phyloP scores from a whole-genome alignment of 768 basidiomycete genomes.

The Gymnopilus dilepis region DNA sequence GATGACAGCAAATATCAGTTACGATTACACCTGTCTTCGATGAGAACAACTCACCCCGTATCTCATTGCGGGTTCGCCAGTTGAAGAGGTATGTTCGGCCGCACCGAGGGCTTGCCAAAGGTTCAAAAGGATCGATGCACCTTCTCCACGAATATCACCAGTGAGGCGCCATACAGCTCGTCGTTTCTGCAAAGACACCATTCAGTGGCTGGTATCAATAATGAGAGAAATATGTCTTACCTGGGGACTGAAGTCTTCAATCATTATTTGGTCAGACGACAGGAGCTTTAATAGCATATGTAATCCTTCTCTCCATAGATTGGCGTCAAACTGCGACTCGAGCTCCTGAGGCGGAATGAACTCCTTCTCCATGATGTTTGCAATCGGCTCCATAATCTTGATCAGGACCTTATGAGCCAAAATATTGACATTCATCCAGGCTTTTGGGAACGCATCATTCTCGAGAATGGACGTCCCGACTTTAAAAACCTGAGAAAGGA shows the following conservation, averaged over 20 bases:
- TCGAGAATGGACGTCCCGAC: slow-evolving; percentile 81
- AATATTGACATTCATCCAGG: slow-evolving; percentile 92
- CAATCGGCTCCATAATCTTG: slow-evolving; percentile 85
- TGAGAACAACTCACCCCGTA: slow-evolving; percentile 63
- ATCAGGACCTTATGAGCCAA: slow-evolving; percentile 87
- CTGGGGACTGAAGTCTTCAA: slow-evolving; percentile 96
- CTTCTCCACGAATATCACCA: slow-evolving; percentile 93
- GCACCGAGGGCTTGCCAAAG: slow-evolving; percentile 89
- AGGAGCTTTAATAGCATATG: slow-evolving; percentile 83
- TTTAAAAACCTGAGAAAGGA: slow-evolving; percentile 81
- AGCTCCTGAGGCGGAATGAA: slow-evolving; percentile 78
- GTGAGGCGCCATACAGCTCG: slow-evolving; percentile 96
- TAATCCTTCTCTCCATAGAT: slow-evolving; percentile 83
- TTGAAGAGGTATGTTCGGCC: slow-evolving; percentile 62
- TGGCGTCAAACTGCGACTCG: slow-evolving; percentile 70
- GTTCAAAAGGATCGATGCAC: slow-evolving; percentile 75
- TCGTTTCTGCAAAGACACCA: slow-evolving; percentile 70
- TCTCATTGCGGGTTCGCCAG: slow-evolving; percentile 58
- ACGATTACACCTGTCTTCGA: neutral
- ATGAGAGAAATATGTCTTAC: slow-evolving; percentile 40
- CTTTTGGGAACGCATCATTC: slow-evolving; percentile 86
- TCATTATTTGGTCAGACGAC: slow-evolving; percentile 89
- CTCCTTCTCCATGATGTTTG: slow-evolving; percentile 75
- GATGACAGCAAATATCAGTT: slow-evolving; percentile 12
- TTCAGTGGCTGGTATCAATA: neutral